These are phyloP conservation scores for Aspergillus heteromorphus DNA, from an alignment of 495 filamentous ascomycete species.

Conservation along the genomic window DNA sequence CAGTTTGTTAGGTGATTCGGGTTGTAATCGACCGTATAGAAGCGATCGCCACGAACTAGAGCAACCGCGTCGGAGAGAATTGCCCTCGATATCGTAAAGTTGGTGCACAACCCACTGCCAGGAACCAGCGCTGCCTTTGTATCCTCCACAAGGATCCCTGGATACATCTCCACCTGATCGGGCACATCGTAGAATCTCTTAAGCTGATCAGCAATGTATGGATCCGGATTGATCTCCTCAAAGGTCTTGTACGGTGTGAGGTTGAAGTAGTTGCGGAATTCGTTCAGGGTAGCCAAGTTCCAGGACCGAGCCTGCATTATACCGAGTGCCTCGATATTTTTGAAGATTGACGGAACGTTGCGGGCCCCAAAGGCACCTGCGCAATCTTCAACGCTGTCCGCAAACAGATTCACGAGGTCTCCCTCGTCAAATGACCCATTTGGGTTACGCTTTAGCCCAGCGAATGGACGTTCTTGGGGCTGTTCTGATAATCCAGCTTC, in stretches of 20 bases:
- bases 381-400: slow-evolving; percentile 57
- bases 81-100: slow-evolving; percentile 76
- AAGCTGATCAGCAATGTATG: slow-evolving; percentile 64
- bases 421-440: slow-evolving; percentile 62
- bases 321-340: slow-evolving; percentile 74
- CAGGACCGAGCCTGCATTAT: slow-evolving; percentile 80
- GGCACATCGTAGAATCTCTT: slow-evolving; percentile 73
- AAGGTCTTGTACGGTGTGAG: slow-evolving; percentile 71
- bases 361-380: slow-evolving; percentile 61
- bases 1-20: slow-evolving; percentile 76
- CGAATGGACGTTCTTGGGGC: slow-evolving; percentile 60
- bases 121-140: slow-evolving; percentile 68
- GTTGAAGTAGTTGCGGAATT: slow-evolving; percentile 78
- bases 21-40: slow-evolving; percentile 74
- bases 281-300: slow-evolving; percentile 80
- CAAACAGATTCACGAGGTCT: slow-evolving; percentile 62
- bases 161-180: slow-evolving; percentile 77
- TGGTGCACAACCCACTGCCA: slow-evolving; percentile 75
- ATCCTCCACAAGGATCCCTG: slow-evolving; percentile 76
- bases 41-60: slow-evolving; percentile 80
- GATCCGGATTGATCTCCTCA: slow-evolving; percentile 79
- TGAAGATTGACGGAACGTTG: slow-evolving; percentile 68
- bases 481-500: slow-evolving; percentile 53
- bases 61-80: slow-evolving; percentile 82
- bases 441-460: slow-evolving; percentile 50